Conservation (phyloP, 2,329 filamentous ascomycete species). For the Botrytis galanthina region DNA sequence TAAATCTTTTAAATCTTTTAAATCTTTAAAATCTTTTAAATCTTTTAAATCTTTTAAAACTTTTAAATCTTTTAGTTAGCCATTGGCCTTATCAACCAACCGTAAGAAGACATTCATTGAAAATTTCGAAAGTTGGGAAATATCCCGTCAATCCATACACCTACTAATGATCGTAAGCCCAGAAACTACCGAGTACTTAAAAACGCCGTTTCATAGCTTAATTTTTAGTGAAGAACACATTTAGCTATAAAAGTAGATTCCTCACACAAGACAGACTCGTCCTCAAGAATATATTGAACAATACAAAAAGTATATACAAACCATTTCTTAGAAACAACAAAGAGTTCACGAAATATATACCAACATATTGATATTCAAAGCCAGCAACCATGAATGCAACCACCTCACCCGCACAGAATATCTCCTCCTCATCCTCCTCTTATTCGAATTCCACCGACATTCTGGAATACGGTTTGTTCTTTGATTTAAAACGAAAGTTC, state of each 20-base stretch:
- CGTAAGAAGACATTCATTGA: too few species aligned
- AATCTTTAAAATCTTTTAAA: too few species aligned
- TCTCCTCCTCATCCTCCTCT: background rate
- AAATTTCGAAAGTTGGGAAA: too few species aligned
- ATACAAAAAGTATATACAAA: background rate
- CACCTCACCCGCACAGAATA: background rate
- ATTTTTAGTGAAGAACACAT: background rate
- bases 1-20: too few species aligned
- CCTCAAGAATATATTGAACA: background rate
- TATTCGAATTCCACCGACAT: background rate
- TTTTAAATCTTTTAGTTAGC: too few species aligned
- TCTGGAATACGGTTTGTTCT: background rate
- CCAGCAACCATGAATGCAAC: background rate
- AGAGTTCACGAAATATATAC: background rate
- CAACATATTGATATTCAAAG: background rate
- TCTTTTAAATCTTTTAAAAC: too few species aligned
- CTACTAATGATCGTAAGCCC: too few species aligned
- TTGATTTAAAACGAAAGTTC: background rate
- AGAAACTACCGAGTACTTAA: background rate
- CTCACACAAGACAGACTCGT: background rate
- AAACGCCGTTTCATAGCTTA: accelerated
- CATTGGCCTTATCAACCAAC: too few species aligned
- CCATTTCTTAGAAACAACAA: background rate
- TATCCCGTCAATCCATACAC: too few species aligned
- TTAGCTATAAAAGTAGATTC: background rate